These are phyloP conservation scores for Albatrellus ellisii DNA, from an alignment of 768 basidiomycete genomes.

Conservation along the genomic window DNA sequence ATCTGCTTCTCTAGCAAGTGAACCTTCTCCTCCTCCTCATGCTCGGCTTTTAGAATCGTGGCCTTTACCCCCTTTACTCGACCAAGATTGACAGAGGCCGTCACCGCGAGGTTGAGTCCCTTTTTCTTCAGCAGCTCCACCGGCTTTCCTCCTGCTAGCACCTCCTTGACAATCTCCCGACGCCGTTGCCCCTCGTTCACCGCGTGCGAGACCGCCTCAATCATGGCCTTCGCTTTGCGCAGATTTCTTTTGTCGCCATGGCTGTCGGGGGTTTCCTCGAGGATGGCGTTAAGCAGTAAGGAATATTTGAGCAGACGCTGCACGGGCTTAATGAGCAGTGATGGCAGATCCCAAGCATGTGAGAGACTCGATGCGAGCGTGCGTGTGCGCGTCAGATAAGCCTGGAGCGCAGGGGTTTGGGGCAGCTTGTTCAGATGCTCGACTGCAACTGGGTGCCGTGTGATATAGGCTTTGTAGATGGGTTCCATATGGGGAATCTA, in stretches of 20 bases:
- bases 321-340: conserved; percentile 94
- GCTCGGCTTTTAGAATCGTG: conserved; percentile 29
- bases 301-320: conserved; percentile 94
- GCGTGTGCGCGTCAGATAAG: conserved; percentile 57
- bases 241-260: conserved; percentile 57
- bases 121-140: conserved; percentile 19
- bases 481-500: conserved; percentile 61
- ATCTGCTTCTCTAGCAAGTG: conserved; percentile 9
- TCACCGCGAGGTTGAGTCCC: conserved; percentile 30
- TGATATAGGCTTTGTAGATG: conserved; percentile 72
- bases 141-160: conserved; percentile 27
- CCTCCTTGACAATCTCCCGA: conserved; percentile 69
- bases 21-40: conserved; percentile 11
- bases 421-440: conserved; percentile 44
- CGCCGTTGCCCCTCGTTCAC: conserved; percentile 72
- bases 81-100: conserved; percentile 31
- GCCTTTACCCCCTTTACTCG: conserved; percentile 42
- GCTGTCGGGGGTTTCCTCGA: conserved; percentile 56
- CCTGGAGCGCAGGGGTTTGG: conserved; percentile 42
- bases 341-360: conserved; percentile 87
- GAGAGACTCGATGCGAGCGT: conserved; percentile 57
- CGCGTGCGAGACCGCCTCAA: conserved; percentile 62
- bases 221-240: conserved; percentile 34
- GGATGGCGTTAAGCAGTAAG: conserved; percentile 65
- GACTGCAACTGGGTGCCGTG: conserved; percentile 62